phyloP scores from a whole-genome alignment of 2,329 filamentous ascomycete species.

The Nemania sp. region DNA sequence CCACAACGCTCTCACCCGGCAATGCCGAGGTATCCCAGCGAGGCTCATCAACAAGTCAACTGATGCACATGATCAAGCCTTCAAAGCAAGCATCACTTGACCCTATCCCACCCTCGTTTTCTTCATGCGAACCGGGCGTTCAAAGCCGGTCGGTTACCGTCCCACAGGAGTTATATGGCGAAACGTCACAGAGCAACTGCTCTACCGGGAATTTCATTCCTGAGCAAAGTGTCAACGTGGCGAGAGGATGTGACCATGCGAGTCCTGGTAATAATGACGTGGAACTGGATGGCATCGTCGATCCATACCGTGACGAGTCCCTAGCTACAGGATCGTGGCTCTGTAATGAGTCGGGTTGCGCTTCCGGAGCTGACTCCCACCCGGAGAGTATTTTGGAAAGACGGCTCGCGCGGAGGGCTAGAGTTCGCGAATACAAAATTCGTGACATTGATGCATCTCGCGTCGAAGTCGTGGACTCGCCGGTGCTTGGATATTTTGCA shows the following conservation, averaged over 20 bases:
- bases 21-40: slow-evolving; percentile 13
- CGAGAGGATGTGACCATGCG: no score
- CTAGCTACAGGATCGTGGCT: no score
- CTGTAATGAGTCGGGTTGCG: not conserved
- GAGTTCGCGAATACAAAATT: slow-evolving; percentile 31
- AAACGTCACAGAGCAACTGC: not conserved
- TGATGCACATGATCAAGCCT: slow-evolving; percentile 23
- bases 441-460: slow-evolving; percentile 31
- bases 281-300: no score
- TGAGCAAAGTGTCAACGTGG: no score
- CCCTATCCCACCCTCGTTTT: slow-evolving; percentile 23
- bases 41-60: slow-evolving; percentile 24
- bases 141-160: slow-evolving; percentile 13
- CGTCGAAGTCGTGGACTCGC: slow-evolving; percentile 24
- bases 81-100: slow-evolving; percentile 25
- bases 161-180: not conserved
- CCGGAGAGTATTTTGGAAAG: slow-evolving; percentile 28
- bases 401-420: slow-evolving; percentile 31
- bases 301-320: no score
- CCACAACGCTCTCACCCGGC: not conserved
- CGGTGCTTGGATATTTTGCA: slow-evolving; percentile 33
- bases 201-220: no score
- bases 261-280: no score
- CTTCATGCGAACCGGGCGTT: slow-evolving; percentile 23
- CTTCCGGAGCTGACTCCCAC: slow-evolving; percentile 4